A percentile compares a stretch with the other conserved stretches of the same genome.
These are phyloP conservation scores for Hyaloscypha hepaticicola DNA, from an alignment of 495 filamentous ascomycete species.

Conservation along the genomic window DNA sequence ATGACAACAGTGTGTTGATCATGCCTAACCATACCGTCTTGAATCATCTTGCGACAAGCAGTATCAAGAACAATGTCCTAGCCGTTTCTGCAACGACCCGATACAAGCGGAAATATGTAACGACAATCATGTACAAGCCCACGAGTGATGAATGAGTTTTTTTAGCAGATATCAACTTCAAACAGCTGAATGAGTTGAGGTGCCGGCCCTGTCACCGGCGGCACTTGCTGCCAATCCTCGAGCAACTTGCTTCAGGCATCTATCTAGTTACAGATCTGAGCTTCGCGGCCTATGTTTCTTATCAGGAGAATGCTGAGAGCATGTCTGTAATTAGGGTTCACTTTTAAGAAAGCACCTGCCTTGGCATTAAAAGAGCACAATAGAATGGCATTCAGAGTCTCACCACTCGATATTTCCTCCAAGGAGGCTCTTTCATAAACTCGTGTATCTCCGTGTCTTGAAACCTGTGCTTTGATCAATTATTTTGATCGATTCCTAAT, in stretches of 20 bases:
- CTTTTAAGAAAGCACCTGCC: background rate
- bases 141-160: slow-evolving; percentile 49
- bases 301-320: background rate
- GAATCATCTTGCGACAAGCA: slow-evolving; percentile 97
- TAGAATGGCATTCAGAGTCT: background rate
- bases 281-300: background rate
- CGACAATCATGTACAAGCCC: slow-evolving; percentile 96
- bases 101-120: slow-evolving; percentile 98
- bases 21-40: slow-evolving; percentile 97
- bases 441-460: too few species aligned
- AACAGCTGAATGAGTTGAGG: background rate
- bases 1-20: slow-evolving; percentile 92
- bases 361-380: background rate
- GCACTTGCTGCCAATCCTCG: background rate
- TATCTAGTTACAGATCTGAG: background rate
- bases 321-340: background rate
- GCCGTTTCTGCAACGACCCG: slow-evolving; percentile 96
- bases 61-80: slow-evolving; percentile 92
- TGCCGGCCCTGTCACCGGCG: too few species aligned
- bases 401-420: background rate
- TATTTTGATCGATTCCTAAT: too few species aligned
- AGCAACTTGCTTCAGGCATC: background rate
- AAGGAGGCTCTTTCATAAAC: too few species aligned
- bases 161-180: too few species aligned
- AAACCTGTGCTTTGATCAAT: too few species aligned